phyloP scores from a whole-genome alignment of 73 alveolate genomes.

The Paramecium pentaurelia region DNA sequence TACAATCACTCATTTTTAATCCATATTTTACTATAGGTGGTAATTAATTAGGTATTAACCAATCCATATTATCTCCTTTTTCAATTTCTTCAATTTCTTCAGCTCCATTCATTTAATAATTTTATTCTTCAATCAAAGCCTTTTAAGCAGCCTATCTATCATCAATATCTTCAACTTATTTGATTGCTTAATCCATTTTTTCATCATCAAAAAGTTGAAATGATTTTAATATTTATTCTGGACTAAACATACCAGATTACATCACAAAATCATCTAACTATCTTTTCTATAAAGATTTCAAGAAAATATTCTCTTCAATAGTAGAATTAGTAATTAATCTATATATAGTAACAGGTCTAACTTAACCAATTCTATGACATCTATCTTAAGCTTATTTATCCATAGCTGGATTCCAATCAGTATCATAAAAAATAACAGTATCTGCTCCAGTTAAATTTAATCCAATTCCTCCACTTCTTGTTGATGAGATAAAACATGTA shows the following conservation, averaged over 20 bases:
- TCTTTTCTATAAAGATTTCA: conserved; percentile 54
- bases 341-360: conserved; percentile 98
- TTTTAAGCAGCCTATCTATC: conserved; percentile 51
- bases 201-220: conserved; percentile 19
- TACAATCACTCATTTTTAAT: conserved; percentile 7
- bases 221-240: conserved; percentile 34
- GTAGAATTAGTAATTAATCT: conserved; percentile 79
- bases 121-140: conserved; percentile 53
- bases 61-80: conserved; percentile 31
- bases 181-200: conserved; percentile 46
- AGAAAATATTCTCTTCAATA: conserved; percentile 55
- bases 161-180: conserved; percentile 52
- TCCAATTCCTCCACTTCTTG: conserved; percentile 99
- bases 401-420: conserved; percentile 99
- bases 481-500: conserved; percentile 97
- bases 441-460: conserved; percentile 99
- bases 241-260: conserved; percentile 59
- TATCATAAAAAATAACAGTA: conserved; percentile 98
- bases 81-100: conserved; percentile 58
- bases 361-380: conserved; percentile 99
- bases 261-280: conserved; percentile 57
- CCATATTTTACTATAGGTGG: conserved; percentile 61
- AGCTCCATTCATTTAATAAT: conserved; percentile 28
- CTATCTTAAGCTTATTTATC: conserved; percentile 99
- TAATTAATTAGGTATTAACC: conserved; percentile 8